Conservation (phyloP, 306 rosid genomes). For the Vicia sativa region DNA sequence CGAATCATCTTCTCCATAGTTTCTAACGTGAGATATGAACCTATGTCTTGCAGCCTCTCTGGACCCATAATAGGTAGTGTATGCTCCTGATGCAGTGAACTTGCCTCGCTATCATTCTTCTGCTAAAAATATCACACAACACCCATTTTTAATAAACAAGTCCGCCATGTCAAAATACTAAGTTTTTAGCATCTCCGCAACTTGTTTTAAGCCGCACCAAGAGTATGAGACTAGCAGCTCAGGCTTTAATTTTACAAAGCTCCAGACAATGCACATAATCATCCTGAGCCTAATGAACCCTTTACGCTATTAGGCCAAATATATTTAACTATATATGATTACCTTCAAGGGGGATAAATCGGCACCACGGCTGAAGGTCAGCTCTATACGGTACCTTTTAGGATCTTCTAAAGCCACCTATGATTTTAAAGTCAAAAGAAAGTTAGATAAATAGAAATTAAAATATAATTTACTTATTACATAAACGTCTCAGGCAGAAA, state of each 20-base stretch:
- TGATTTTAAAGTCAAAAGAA: slow-evolving; percentile 42
- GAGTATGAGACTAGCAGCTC: not conserved
- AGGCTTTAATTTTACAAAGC: slow-evolving; percentile 15
- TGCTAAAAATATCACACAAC: slow-evolving; percentile 43
- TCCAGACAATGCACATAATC: not conserved
- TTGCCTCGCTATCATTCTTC: slow-evolving; percentile 70
- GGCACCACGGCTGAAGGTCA: slow-evolving; percentile 96
- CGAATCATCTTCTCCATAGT: slow-evolving; percentile 89
- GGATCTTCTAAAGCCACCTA: slow-evolving; percentile 95
- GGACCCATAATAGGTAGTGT: slow-evolving; percentile 93
- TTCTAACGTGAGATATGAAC: slow-evolving; percentile 82
- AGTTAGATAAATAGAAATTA: slow-evolving; percentile 30
- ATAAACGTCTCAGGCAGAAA: not conserved
- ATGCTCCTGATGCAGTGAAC: slow-evolving; percentile 90
- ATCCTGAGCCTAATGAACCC: slow-evolving; percentile 19
- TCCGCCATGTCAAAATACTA: not conserved
- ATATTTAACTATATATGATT: slow-evolving; percentile 39
- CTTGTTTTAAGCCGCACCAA: not conserved
- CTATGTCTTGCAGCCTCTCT: slow-evolving; percentile 88
- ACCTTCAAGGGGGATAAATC: slow-evolving; percentile 95
- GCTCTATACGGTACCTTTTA: slow-evolving; percentile 76
- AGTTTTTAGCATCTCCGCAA: slow-evolving; percentile 13
- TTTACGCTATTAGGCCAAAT: slow-evolving; percentile 4
- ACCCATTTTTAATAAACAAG: slow-evolving; percentile 13
- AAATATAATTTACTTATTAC: slow-evolving; percentile 9